Evolutionary conservation across 495 filamentous ascomycete genomes (phyloP).

Genomic region (Daldinia bambusicola): DNA sequence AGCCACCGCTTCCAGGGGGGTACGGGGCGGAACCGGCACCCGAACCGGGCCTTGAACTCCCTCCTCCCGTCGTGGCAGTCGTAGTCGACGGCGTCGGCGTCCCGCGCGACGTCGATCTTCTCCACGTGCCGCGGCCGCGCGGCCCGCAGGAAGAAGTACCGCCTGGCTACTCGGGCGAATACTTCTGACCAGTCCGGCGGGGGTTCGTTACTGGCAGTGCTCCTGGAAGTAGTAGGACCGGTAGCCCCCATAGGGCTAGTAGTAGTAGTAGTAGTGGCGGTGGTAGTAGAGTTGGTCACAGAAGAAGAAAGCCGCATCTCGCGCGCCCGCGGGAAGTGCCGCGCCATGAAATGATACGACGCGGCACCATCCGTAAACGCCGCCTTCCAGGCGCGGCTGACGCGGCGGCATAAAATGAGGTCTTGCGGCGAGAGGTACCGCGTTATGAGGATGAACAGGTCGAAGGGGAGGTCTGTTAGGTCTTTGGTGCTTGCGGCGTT

Average conservation of each 20-base stretch:
- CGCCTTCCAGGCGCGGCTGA: slow-evolving; percentile 64
- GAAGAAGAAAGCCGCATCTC: too few relatives aligned
- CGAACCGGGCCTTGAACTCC: too few relatives aligned
- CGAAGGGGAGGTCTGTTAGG: slow-evolving; percentile 63
- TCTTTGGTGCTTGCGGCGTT: too few relatives aligned
- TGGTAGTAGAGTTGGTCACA: too few relatives aligned
- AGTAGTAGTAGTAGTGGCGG: too few relatives aligned
- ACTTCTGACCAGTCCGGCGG: slow-evolving; percentile 52
- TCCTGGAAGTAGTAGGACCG: too few relatives aligned
- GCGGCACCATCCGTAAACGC: slow-evolving; percentile 63
- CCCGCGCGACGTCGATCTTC: slow-evolving; percentile 52
- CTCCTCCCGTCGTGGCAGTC: too few relatives aligned
- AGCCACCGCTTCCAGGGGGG: slow-evolving; percentile 67
- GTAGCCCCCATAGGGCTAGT: too few relatives aligned
- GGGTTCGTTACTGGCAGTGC: too few relatives aligned
- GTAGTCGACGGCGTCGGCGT: too few relatives aligned
- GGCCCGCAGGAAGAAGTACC: slow-evolving; percentile 65
- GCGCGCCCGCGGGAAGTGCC: slow-evolving; percentile 64
- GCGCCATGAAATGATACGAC: slow-evolving; percentile 59
- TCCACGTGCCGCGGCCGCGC: slow-evolving; percentile 62
- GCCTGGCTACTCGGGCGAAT: slow-evolving; percentile 64
- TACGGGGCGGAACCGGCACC: too few relatives aligned
- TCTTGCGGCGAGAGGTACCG: slow-evolving; percentile 63
- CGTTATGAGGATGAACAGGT: slow-evolving; percentile 63
- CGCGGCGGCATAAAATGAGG: slow-evolving; percentile 64